These are phyloP conservation scores for Bacidia gigantensis DNA, from an alignment of 495 filamentous ascomycete genomes.

Conservation along the genomic window DNA sequence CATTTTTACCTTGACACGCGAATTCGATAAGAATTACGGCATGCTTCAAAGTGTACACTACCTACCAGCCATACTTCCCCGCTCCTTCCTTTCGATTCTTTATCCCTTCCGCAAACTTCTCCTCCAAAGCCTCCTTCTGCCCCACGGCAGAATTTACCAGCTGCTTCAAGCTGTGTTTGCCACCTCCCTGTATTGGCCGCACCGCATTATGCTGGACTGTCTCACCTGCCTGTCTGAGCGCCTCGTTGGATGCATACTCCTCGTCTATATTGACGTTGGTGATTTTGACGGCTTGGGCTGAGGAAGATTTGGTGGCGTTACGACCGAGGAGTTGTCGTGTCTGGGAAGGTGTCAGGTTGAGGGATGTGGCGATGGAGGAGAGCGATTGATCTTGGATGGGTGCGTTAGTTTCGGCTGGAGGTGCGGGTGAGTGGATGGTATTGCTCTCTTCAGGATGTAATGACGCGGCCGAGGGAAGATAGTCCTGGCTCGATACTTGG, in stretches of 20 bases:
- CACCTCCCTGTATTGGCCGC: constrained; percentile 63
- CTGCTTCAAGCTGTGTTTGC: constrained; percentile 76
- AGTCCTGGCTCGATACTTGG: constrained; percentile 12
- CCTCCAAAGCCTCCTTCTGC: constrained; percentile 74
- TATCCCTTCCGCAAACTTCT: constrained; percentile 66
- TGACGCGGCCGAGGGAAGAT: neutral
- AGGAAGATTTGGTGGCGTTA: constrained; percentile 21
- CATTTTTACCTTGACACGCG: no score
- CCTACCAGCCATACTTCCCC: constrained; percentile 69
- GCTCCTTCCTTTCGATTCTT: constrained; percentile 67
- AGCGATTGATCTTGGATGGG: constrained; percentile 32
- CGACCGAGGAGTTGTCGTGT: constrained; percentile 76
- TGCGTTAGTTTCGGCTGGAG: neutral
- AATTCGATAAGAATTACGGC: no score
- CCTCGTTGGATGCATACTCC: constrained; percentile 67
- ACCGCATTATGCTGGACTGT: constrained; percentile 65
- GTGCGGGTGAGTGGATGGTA: constrained; percentile 4
- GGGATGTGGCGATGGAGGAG: constrained; percentile 49
- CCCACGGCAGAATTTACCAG: constrained; percentile 66
- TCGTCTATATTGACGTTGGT: constrained; percentile 72
- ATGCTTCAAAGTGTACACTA: no score
- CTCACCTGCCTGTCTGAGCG: constrained; percentile 52
- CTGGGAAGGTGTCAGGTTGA: constrained; percentile 60
- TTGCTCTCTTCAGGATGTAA: no score
- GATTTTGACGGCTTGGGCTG: constrained; percentile 31